Base-by-base conservation (phyloP, 2,329 filamentous ascomycete genomes). In the Mycosphaerella sp. region DNA sequence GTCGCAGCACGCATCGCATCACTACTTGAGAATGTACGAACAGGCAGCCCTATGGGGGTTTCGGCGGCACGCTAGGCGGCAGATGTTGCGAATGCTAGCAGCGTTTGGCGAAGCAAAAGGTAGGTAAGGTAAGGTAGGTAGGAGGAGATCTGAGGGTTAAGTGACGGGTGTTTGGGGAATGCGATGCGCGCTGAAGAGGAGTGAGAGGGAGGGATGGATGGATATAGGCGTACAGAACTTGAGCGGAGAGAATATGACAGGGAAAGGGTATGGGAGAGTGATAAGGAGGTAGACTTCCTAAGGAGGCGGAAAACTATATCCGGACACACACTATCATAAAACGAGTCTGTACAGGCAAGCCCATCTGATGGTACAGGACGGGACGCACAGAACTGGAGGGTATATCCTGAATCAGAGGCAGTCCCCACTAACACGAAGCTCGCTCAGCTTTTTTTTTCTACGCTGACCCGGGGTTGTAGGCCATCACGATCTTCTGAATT, bases 21-120 rank as follows among this genome's bases (percentile, higher is more conserved):
- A 65, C 44, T 64, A 64, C 39, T 35, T 63, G 37, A 49, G 63
- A 30, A 63, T 61, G 61, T 65, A 64, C 49, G 63, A 62, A n/a
- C 48, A 59, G 8, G 62, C 63, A 1, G 53, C 56, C 8, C 56
- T 62, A 51, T 62, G 44, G 42, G 63, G 63, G 2, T 64, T 65
- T 30, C n/a, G 63, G 62, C 9, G 60, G 59, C 4, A 64, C 63
- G 8, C 27, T 63, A 16, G 62, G 62, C n/a, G 3, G 62, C 62
- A 7, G 61, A 65, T 41, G 63, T 57, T 42, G 63, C 63, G 2
- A 64, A 65, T 44, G 60, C 58, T 27, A n/a, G n/a, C n/a, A n/a
- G 59, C 55, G 13, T 57, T 65, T n/a, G 63, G 63, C 13, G 63
- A 65, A 36, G 59, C 57, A 30, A 62, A 62, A 53, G 54, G 63